Evolutionary conservation across 352 stramenopile species (phyloP), one percentile per base, ranked within the genome.

Genomic region (Blastocystis hominis): DNA sequence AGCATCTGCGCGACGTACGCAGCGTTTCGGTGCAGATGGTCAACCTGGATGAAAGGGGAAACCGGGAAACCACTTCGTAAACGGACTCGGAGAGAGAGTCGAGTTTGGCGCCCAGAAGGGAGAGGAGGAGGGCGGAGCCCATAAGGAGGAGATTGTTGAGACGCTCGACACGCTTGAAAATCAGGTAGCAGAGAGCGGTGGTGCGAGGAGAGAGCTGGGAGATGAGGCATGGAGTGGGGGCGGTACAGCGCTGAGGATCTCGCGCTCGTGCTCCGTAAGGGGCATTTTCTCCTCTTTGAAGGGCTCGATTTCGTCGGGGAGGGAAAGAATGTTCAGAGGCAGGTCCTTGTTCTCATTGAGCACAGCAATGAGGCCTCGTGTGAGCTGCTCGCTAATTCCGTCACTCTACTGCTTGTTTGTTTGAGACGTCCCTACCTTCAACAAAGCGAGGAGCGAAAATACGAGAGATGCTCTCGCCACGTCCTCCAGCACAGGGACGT

Each of bases 1-100:
- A 86, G 50, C 46, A 86, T 86, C 76, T 75, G 61, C 34, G 66
- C 44, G n/a, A 86, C 55, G 53, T 86, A 86, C 3, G 76, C 66
- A 24, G 68, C 76, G 50, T 53, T 62, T 24, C 69, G 68, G 47
- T 81, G 79, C 15, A 66, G 79, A 38, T 64, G 61, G 30, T 81
- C 76, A 4, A 72, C 13, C 59, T 80, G 40, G 13, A 62, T 6
- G 17, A 63, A 3, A 10, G 34, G 2, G 13, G 10, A 44, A 47
- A 24, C 6, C 34, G 55, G 40, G 36, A 30, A n/a, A 80, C 70
- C 24, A 30, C 24, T 20, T 80, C 70, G 44, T 80, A 80, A 15
- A 80, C 36, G n/a, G 46, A 63, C 36, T 80, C 70, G n/a, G 44
- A 34, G 20, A 80, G 70, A 13, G 70, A 42, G 36, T 80, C 70